Conservation (phyloP, 2,329 filamentous ascomycete genomes). For the Alternaria conjuncta region DNA sequence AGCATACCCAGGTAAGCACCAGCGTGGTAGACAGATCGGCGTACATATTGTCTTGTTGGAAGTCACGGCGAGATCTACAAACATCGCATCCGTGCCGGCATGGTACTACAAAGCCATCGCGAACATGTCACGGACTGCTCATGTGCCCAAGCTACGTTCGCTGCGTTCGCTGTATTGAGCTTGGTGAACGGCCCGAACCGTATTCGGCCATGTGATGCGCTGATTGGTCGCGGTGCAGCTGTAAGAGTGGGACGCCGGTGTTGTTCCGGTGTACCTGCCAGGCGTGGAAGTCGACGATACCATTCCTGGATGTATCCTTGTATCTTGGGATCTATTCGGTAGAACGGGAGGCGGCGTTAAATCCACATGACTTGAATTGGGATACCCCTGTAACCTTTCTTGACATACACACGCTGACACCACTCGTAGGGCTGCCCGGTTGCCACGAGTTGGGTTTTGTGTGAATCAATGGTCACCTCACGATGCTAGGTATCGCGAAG, state of each 20-base stretch:
- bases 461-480: too few relatives aligned
- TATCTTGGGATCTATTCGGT: neutral
- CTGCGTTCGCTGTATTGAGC: too few relatives aligned
- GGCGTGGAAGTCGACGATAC: neutral
- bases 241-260: neutral
- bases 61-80: neutral
- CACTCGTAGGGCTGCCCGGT: neutral
- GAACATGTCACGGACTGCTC: neutral
- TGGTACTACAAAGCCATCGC: neutral
- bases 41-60: neutral
- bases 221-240: neutral
- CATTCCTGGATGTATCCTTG: neutral
- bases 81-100: neutral
- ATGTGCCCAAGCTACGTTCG: neutral
- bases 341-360: neutral
- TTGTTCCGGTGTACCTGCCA: neutral
- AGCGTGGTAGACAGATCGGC: neutral
- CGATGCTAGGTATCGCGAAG: too few relatives aligned
- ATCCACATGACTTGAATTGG: neutral
- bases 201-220: neutral
- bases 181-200: neutral
- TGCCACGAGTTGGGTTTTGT: neutral
- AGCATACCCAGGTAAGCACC: neutral
- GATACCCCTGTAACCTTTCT: neutral
- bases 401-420: neutral